Conservation (phyloP, 495 filamentous ascomycete genomes). For the Sordaria brevicollis region DNA sequence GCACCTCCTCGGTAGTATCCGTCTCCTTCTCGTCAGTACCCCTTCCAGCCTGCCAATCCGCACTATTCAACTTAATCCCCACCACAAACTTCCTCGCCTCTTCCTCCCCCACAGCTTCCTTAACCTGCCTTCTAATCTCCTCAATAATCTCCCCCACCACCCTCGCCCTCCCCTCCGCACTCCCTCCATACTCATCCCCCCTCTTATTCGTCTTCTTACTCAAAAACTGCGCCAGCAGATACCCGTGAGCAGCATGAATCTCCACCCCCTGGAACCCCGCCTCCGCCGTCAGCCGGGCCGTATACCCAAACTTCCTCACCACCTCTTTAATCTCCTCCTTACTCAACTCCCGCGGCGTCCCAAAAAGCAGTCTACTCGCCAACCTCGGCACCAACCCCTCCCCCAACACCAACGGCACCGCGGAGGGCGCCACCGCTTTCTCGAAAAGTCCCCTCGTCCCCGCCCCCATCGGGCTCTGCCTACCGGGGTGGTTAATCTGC, state of each 20-base stretch:
- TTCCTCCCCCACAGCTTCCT: slow-evolving; percentile 47
- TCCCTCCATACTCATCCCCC: slow-evolving; percentile 57
- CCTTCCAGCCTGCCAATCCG: slow-evolving; percentile 36
- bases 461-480: slow-evolving; percentile 39
- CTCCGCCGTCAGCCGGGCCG: slow-evolving; percentile 47
- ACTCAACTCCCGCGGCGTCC: slow-evolving; percentile 44
- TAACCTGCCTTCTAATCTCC: slow-evolving; percentile 34
- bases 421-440: slow-evolving; percentile 40
- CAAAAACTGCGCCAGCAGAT: slow-evolving; percentile 62
- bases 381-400: slow-evolving; percentile 36
- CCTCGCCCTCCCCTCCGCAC: slow-evolving; percentile 51
- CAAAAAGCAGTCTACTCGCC: slow-evolving; percentile 45
- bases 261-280: slow-evolving; percentile 75
- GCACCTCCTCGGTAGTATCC: slow-evolving; percentile 33
- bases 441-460: slow-evolving; percentile 37
- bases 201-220: slow-evolving; percentile 50
- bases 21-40: slow-evolving; percentile 20
- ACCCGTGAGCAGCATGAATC: slow-evolving; percentile 65
- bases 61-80: slow-evolving; percentile 55
- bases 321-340: slow-evolving; percentile 43
- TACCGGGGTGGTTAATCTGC: slow-evolving; percentile 49
- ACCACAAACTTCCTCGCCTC: slow-evolving; percentile 43
- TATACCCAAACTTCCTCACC: slow-evolving; percentile 44
- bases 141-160: slow-evolving; percentile 52
- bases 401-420: slow-evolving; percentile 28